Percentiles rank a stretch among this genome's conserved stretches.
Conservation (phyloP, 805 yeast species). For the Candida boleticola region DNA sequence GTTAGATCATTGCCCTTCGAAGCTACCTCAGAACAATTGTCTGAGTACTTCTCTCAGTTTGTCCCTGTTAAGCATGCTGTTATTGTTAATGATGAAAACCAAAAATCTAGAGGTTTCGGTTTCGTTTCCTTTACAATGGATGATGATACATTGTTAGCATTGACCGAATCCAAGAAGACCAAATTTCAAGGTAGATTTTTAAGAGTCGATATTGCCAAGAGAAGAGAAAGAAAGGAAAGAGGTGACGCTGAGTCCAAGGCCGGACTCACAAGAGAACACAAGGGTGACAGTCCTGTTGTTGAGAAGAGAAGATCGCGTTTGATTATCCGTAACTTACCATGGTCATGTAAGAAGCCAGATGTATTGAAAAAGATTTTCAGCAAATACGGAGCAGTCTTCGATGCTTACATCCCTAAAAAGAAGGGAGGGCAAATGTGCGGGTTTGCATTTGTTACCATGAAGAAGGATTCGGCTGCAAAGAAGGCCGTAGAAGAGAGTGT, state of each 20-base stretch:
- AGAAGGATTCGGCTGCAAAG: constrained; percentile 71
- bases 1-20: constrained; percentile 81
- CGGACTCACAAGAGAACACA: constrained; percentile 6
- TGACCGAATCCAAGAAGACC: constrained; percentile 60
- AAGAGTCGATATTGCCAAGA: constrained; percentile 83
- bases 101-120: constrained; percentile 89
- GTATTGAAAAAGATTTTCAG: constrained; percentile 67
- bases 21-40: constrained; percentile 77
- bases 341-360: constrained; percentile 85
- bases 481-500: constrained; percentile 72
- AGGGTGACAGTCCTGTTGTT: constrained; percentile 31
- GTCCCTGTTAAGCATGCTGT: constrained; percentile 96
- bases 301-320: constrained; percentile 83
- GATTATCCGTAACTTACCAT: constrained; percentile 89
- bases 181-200: constrained; percentile 67
- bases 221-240: constrained; percentile 69
- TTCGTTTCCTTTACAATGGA: constrained; percentile 85
- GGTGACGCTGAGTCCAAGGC: constrained; percentile 6
- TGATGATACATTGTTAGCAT: constrained; percentile 79
- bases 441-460: constrained; percentile 92
- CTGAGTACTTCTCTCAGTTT: constrained; percentile 84
- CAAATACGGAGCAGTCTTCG: constrained; percentile 82
- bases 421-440: constrained; percentile 89
- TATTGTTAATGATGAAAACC: constrained; percentile 73
- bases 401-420: constrained; percentile 85